These are phyloP conservation scores for Ustilaginoidea virens DNA, from an alignment of 2,329 filamentous ascomycete genomes.

Conservation along the genomic window DNA sequence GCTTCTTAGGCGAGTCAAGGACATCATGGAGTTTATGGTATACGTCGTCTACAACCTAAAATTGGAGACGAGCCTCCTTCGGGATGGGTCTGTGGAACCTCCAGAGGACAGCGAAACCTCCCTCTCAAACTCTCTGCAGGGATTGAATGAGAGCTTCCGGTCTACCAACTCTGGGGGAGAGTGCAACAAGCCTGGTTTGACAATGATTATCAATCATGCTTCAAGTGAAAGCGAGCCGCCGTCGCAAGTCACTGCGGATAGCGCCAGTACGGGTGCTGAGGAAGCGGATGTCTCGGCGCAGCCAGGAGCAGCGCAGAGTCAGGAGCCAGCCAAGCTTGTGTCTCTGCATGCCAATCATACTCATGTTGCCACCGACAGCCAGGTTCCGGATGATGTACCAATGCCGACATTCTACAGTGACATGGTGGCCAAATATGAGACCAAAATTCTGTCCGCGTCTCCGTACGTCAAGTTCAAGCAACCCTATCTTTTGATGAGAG, in stretches of 20 bases:
- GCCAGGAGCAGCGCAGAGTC: conserved; percentile 9
- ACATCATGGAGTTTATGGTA: conserved; percentile 95
- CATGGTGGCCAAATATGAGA: conserved; percentile 85
- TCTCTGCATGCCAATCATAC: conserved; percentile 28
- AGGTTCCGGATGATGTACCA: conserved; percentile 61
- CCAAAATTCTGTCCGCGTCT: conserved; percentile 84
- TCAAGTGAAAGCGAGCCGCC: conserved; percentile 21
- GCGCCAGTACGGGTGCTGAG: conserved; percentile 11
- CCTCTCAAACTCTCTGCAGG: conserved; percentile 22
- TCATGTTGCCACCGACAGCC: conserved; percentile 31
- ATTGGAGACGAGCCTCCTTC: conserved; percentile 83
- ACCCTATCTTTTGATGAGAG: conserved; percentile 82
- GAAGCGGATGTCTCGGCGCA: conserved; percentile 14
- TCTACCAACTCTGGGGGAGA: conserved; percentile 18
- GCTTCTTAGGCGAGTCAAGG: conserved; percentile 65
- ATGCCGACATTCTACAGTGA: conserved; percentile 90
- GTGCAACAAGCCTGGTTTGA: conserved; percentile 13
- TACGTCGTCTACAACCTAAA: conserved; percentile 98
- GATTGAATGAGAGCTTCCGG: conserved; percentile 23
- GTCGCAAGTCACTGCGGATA: conserved; percentile 18
- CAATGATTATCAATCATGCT: conserved; percentile 19
- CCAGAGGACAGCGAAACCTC: conserved; percentile 42
- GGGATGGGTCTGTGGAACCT: conserved; percentile 80
- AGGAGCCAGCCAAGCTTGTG: conserved; percentile 14
- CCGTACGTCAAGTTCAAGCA: conserved; percentile 93